phyloP scores from a whole-genome alignment of 495 filamentous ascomycete species.

The Ascobolus immersus region DNA sequence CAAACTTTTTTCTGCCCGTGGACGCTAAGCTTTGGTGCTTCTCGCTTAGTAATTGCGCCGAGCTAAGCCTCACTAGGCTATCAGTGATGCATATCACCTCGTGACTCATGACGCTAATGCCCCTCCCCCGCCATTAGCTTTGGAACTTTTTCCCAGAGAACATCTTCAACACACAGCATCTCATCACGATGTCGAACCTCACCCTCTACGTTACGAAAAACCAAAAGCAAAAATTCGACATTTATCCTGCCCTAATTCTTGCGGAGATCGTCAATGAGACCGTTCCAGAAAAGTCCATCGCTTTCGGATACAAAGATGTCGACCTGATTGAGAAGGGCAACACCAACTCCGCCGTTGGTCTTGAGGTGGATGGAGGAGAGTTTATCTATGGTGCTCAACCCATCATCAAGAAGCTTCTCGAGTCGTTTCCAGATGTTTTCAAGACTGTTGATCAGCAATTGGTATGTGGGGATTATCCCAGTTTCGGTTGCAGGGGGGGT shows the following conservation, averaged over 20 bases:
- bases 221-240: no score
- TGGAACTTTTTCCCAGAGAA: no score
- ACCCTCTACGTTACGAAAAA: no score
- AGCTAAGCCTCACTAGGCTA: no score
- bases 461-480: slow-evolving; percentile 5
- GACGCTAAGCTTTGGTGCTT: no score
- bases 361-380: slow-evolving; percentile 22
- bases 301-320: slow-evolving; percentile 8
- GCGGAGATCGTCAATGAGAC: slow-evolving; percentile 12
- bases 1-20: no score
- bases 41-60: no score
- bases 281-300: slow-evolving; percentile 7
- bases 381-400: slow-evolving; percentile 17
- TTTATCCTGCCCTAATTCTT: slow-evolving; percentile 17
- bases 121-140: no score
- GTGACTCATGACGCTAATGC: no score
- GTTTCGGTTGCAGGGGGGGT: slow-evolving; percentile 14
- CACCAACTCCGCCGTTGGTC: slow-evolving; percentile 10
- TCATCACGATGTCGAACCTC: no score
- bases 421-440: slow-evolving; percentile 15
- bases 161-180: no score
- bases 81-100: no score
- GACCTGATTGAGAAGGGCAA: slow-evolving; percentile 11
- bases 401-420: slow-evolving; percentile 16
- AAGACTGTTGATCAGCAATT: slow-evolving; percentile 16